Percentiles rank a stretch among this genome's conserved stretches.
Evolutionary conservation across 1,284 basidiomycete species (phyloP).

Genomic region (Athelia psychrophila): DNA sequence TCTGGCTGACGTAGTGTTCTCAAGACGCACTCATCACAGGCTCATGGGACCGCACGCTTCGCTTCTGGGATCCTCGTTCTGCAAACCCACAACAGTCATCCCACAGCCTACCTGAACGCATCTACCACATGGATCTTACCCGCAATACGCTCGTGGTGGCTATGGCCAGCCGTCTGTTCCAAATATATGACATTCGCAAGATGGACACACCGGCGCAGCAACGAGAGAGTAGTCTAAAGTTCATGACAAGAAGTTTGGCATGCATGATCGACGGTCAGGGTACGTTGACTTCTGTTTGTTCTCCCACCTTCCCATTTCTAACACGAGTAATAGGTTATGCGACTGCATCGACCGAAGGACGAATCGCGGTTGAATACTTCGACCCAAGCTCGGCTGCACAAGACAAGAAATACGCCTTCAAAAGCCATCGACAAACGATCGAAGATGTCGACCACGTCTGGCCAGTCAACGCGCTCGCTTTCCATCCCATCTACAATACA

Average conservation of each 20-base stretch:
- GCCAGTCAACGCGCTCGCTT: conserved; percentile 94
- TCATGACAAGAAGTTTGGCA: conserved; percentile 87
- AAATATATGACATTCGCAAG: conserved; percentile 82
- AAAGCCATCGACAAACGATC: conserved; percentile 90
- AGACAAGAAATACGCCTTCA: conserved; percentile 96
- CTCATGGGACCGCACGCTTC: conserved; percentile 88
- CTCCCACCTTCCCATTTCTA: background rate
- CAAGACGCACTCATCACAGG: conserved; percentile 77
- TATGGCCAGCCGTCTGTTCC: conserved; percentile 86
- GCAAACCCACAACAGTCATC: conserved; percentile 57
- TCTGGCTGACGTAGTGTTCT: background rate
- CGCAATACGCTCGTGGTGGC: conserved; percentile 81
- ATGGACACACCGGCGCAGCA: conserved; percentile 73
- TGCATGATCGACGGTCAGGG: conserved; percentile 94
- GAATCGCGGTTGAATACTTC: conserved; percentile 97
- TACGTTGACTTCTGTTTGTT: conserved; percentile 28
- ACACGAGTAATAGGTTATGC: conserved; percentile 70
- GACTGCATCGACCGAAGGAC: conserved; percentile 90
- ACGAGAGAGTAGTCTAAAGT: conserved; percentile 93
- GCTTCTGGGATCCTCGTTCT: conserved; percentile 83
- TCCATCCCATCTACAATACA: conserved; percentile 92
- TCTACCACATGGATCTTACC: conserved; percentile 79
- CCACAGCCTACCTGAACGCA: conserved; percentile 74
- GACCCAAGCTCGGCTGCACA: conserved; percentile 77
- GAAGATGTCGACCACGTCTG: conserved; percentile 97